Evolutionary conservation across 805 yeast species (phyloP), one percentile per base, ranked within the genome.

Genomic region (Maudiozyma pseudohumilis): DNA sequence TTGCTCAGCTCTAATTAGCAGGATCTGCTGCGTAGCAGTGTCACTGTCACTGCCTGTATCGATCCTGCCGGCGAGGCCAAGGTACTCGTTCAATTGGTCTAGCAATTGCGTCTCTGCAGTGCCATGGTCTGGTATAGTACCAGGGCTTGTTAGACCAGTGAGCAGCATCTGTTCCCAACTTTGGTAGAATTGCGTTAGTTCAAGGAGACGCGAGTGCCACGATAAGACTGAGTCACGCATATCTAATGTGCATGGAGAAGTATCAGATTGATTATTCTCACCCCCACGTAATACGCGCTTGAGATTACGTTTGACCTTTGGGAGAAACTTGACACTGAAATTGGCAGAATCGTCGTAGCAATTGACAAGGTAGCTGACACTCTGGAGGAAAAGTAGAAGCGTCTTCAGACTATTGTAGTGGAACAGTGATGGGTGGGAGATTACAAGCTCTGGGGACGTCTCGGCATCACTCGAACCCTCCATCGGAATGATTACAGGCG

Each of bases 351-450:
- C 45, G 39, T 59, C 62, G 30, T 54, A 51, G 24, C 60, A 57
- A 32, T 57, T 59, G 3, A 52, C 51, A 25, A 59, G 35, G 35
- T 50, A 59, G 40, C 60, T 55, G 7, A 56, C 50, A 41, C 61
- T 55, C 40, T 59, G 63, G 15, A 57, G 41, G 7, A 59, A 40
- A 6, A 57, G 32, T 13, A 59, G 33, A 3, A 57, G 15, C 20
- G 49, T 49, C 36, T 57, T 59, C 34, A 54, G 33, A 36, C 56
- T 55, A 27, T 46, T 46, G 25, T 55, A 55, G 19, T 46, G 40
- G 21, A 53, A 50, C 12, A 52, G 31, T 2, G 40, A 36, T 1
- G 53, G 47, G 9, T 47, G 33, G 12, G 8, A 8, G n/a, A n/a
- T n/a, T n/a, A 34, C 13, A 18, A 55, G 38, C 18, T 5, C 6